phyloP scores from a whole-genome alignment of 805 yeast genomes.

The Priceomyces melissophilus region DNA sequence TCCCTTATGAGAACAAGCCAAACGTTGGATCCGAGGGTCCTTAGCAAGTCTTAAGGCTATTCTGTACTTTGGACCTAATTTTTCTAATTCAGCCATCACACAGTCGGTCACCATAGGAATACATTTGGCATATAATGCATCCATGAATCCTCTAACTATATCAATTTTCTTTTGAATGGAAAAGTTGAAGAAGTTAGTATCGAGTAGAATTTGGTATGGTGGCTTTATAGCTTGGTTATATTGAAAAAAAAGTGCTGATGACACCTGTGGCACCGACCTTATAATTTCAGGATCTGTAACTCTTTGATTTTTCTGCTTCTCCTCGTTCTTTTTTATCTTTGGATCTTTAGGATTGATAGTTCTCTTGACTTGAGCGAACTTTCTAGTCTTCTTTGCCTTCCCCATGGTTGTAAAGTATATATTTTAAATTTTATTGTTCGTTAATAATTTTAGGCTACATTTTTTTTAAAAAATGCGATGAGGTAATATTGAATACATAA shows the following conservation, averaged over 20 bases:
- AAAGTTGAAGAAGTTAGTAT: constrained; percentile 95
- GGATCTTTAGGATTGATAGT: constrained; percentile 72
- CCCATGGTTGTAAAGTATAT: constrained; percentile 56
- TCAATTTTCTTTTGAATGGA: constrained; percentile 95
- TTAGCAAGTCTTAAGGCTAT: constrained; percentile 90
- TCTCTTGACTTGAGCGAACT: constrained; percentile 90
- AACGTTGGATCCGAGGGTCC: constrained; percentile 85
- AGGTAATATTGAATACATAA: background rate
- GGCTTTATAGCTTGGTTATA: constrained; percentile 92
- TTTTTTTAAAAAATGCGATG: constrained; percentile 1
- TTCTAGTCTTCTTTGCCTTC: constrained; percentile 93
- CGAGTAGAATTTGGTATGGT: constrained; percentile 94
- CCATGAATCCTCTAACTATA: constrained; percentile 96
- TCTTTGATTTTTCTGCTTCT: constrained; percentile 27
- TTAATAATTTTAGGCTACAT: background rate
- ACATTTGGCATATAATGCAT: constrained; percentile 88
- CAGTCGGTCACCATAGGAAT: constrained; percentile 95
- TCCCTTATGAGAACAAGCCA: constrained; percentile 90
- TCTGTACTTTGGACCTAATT: constrained; percentile 89
- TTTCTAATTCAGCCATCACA: constrained; percentile 96
- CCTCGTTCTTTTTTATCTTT: constrained; percentile 44
- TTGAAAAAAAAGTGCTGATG: constrained; percentile 92
- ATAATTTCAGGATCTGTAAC: constrained; percentile 66
- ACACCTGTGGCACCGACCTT: constrained; percentile 74
- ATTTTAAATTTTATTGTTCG: background rate